Evolutionary conservation across 2,329 filamentous ascomycete genomes (phyloP).

Genomic region (Venturia carpophila): DNA sequence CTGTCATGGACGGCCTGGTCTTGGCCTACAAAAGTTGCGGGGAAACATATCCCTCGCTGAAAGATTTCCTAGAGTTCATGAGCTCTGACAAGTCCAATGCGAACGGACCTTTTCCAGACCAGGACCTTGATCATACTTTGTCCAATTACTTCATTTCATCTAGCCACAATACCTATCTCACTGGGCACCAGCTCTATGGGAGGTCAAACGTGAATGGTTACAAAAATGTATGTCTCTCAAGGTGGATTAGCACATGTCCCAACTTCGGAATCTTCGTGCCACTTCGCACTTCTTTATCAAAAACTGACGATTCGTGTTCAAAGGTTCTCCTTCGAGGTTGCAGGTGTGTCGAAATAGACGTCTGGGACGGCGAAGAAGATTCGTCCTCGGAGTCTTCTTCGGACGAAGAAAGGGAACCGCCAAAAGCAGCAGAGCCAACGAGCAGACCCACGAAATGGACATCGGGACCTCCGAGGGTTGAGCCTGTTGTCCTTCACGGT

Average conservation of each 20-base stretch:
- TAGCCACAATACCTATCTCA: conserved; percentile 89
- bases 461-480: conserved; percentile 35
- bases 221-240: conserved; percentile 50
- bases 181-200: conserved; percentile 76
- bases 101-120: conserved; percentile 35
- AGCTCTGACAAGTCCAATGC: conserved; percentile 39
- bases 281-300: neutral
- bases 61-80: conserved; percentile 43
- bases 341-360: conserved; percentile 88
- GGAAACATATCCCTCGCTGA: conserved; percentile 23
- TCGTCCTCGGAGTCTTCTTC: conserved; percentile 18
- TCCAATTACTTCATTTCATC: conserved; percentile 92
- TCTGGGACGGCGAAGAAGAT: conserved; percentile 67
- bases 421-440: neutral
- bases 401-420: conserved; percentile 17
- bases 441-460: conserved; percentile 7
- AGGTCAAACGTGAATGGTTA: conserved; percentile 72
- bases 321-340: conserved; percentile 69
- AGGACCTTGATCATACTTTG: conserved; percentile 59
- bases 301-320: neutral
- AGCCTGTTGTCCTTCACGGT: conserved; percentile 78
- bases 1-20: conserved; percentile 13
- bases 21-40: conserved; percentile 2
- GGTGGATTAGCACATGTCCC: neutral
- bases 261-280: neutral